Base-by-base conservation (phyloP, 2,329 filamentous ascomycete genomes). In the Celoporthe dispersa region DNA sequence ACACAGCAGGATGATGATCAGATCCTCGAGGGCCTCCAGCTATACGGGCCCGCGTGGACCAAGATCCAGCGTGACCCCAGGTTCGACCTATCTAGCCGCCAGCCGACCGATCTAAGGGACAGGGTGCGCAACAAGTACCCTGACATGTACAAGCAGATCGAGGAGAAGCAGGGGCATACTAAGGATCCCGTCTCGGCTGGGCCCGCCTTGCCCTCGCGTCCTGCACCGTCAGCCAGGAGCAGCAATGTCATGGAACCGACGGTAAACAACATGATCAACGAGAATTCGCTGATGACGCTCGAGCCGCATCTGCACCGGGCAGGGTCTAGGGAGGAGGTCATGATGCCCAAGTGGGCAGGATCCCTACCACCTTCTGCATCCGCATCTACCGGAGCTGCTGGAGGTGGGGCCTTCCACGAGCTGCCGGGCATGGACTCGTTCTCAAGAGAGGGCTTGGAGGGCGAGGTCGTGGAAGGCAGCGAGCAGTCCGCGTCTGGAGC, bases 51-150 rank as follows among this genome's bases (percentile, higher is more conserved):
- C 11, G 85, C 87, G 11, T 91, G 89, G 89, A 90, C 88, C 66
- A 88, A 86, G 76, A 91, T 91, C 28, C 88, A 90, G 75, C 83
- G 88, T 48, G 88, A 91, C 71, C 78, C 84, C 19, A 81, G 81
- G 37, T 90, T 88, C 77, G 82, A 88, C 70, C 80, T 91, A n/a
- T 84, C 85, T 5, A 86, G 78, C 70, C 82, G 89, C 60, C 86
- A 89, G 73, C 88, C 89, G 1, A 91, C 88, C 0, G 89, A 91
- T 75, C 77, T 91, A 66, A 82, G 89, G 71, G 89, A 91, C 73
- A 83, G 89, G 31, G 84, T 90, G 41, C 84, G 89, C 59, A 91
- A 91, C 78, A 90, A 89, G 74, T 89, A 89, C 73, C 86, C 87
- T 3, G 84, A 84, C 19, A 85, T 87, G 41, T 90, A 88, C 74